These are phyloP conservation scores for Corymbia citriodora DNA, from an alignment of 441 rosid genomes.

Conservation along the genomic window DNA sequence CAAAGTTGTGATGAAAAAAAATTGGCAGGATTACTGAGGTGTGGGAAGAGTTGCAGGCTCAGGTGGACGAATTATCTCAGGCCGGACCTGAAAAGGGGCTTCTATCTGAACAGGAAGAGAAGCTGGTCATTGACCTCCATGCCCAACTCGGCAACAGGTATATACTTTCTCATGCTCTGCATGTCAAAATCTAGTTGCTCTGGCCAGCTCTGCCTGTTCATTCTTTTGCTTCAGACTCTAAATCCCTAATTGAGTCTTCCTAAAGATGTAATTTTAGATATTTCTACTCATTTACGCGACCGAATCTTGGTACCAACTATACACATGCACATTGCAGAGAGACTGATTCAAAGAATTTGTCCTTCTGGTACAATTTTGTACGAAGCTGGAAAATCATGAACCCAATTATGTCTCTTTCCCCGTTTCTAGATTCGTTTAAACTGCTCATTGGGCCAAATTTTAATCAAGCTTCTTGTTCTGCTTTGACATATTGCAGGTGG, in stretches of 20 bases:
- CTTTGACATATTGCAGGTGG: slow-evolving; percentile 13
- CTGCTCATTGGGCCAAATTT: neutral
- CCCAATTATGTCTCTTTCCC: neutral
- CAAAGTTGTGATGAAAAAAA: neutral
- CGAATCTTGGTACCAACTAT: neutral
- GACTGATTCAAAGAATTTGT: neutral
- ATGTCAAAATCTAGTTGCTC: neutral
- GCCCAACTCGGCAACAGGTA: slow-evolving; percentile 1
- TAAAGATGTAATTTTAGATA: neutral
- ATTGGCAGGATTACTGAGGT: neutral
- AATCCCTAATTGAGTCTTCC: neutral
- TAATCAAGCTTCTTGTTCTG: neutral
- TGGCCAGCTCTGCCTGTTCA: neutral
- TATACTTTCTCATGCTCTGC: neutral
- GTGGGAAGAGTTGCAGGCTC: slow-evolving; percentile 2
- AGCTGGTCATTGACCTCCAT: neutral
- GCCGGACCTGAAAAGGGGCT: slow-evolving; percentile 3
- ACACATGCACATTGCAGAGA: neutral
- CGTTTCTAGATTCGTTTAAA: neutral
- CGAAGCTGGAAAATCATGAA: neutral
- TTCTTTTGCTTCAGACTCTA: neutral
- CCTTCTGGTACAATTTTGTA: neutral
- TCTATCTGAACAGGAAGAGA: neutral
- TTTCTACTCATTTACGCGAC: neutral
- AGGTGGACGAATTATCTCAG: neutral